Evolutionary conservation across 2,329 filamentous ascomycete genomes (phyloP).

Genomic region (Colletotrichum lupini): DNA sequence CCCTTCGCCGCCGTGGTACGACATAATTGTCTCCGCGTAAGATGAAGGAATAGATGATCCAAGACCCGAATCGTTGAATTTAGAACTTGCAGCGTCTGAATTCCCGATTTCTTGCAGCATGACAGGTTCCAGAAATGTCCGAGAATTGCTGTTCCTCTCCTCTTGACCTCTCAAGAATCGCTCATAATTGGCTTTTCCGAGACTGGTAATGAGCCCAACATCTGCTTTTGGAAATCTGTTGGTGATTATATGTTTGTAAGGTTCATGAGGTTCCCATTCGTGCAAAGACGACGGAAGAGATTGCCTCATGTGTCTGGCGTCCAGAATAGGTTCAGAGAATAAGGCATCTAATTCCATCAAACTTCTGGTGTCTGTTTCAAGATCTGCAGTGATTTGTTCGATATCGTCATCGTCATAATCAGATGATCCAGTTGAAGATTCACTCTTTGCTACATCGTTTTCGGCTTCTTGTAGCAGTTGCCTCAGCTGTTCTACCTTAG

Average conservation of each 20-base stretch:
- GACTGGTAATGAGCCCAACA: not conserved
- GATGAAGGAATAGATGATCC: not conserved
- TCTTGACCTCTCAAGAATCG: not conserved
- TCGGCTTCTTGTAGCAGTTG: not conserved
- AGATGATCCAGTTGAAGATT: not conserved
- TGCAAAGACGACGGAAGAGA: too few species aligned
- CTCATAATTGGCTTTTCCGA: not conserved
- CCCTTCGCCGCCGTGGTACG: not conserved
- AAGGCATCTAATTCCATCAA: not conserved
- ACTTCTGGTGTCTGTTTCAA: not conserved
- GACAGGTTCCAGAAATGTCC: too few species aligned
- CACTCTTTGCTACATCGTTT: not conserved
- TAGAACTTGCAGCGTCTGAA: too few species aligned
- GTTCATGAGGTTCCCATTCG: not conserved
- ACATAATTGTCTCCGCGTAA: not conserved
- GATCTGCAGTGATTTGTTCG: accelerated
- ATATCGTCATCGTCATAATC: not conserved
- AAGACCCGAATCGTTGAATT: not conserved
- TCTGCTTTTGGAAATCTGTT: not conserved
- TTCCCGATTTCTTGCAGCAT: too few species aligned
- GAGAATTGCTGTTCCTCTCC: too few species aligned
- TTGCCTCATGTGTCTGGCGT: too few species aligned
- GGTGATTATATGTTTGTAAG: too few species aligned
- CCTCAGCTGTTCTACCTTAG: not conserved
- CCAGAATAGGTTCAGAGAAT: too few species aligned